These are phyloP conservation scores for Annulohypoxylon moriforme DNA, from an alignment of 495 filamentous ascomycete species.

Conservation along the genomic window DNA sequence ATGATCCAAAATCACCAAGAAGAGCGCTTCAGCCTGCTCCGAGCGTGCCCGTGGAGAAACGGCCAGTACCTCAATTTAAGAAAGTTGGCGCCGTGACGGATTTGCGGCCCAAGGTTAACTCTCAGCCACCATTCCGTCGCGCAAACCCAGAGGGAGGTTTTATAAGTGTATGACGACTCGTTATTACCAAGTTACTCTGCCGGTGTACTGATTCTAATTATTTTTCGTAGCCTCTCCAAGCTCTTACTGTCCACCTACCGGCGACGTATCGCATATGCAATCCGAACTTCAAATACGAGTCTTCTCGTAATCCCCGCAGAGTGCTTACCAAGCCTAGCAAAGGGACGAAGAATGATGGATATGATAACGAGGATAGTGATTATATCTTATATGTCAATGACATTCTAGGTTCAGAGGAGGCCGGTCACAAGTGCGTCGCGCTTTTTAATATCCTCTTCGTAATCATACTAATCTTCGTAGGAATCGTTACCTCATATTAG, in stretches of 20 bases:
- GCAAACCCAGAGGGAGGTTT: conserved; percentile 98
- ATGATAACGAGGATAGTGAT: conserved; percentile 98
- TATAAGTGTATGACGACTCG: conserved; percentile 80
- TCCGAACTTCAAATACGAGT: conserved; percentile 98
- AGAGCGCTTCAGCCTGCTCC: conserved; percentile 61
- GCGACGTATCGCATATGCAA: conserved; percentile 99
- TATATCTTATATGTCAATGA: conserved; percentile 99
- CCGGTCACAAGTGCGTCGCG: conserved; percentile 86
- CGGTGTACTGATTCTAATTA: conserved; percentile 24
- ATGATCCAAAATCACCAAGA: conserved; percentile 79
- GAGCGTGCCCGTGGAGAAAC: conserved; percentile 63
- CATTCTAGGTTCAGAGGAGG: conserved; percentile 97
- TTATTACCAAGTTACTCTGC: not conserved
- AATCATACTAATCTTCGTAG: conserved; percentile 57
- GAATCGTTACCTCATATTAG: conserved; percentile 97
- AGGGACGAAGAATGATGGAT: conserved; percentile 98
- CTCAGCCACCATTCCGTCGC: conserved; percentile 88
- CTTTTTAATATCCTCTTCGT: not conserved
- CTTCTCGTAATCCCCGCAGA: conserved; percentile 94
- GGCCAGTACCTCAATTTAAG: conserved; percentile 87
- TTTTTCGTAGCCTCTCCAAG: conserved; percentile 83
- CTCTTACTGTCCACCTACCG: conserved; percentile 91
- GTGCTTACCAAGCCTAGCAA: conserved; percentile 99
- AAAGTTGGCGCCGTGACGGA: conserved; percentile 78
- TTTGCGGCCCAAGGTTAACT: conserved; percentile 82